Conservation (phyloP, 2,329 filamentous ascomycete species). For the Cryphonectria radicalis region DNA sequence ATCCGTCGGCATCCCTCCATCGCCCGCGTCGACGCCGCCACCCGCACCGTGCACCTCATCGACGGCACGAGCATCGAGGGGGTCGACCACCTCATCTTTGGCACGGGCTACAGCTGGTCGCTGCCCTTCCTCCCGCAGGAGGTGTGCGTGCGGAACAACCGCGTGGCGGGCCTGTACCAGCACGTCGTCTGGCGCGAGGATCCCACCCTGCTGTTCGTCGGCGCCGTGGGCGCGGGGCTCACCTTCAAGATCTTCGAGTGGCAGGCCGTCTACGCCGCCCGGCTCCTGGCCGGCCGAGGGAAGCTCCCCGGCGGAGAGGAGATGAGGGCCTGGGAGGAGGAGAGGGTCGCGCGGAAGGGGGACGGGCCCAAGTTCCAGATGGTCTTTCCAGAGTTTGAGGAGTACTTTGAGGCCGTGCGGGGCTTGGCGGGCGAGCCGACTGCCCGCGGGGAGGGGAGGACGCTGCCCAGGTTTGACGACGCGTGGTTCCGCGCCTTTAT, state of each 20-base stretch:
- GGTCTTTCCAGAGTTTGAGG: conserved; percentile 65
- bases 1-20: conserved; percentile 32
- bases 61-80: conserved; percentile 56
- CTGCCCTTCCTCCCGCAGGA: conserved; percentile 61
- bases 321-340: conserved; percentile 60
- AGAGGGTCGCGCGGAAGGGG: conserved; percentile 56
- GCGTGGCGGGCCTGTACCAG: conserved; percentile 60
- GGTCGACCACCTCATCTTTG: conserved; percentile 68
- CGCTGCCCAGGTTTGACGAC: conserved; percentile 48
- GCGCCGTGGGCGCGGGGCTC: conserved; percentile 59
- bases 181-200: conserved; percentile 61
- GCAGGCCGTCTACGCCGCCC: conserved; percentile 66
- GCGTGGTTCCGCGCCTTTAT: conserved; percentile 57
- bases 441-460: conserved; percentile 47
- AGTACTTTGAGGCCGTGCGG: conserved; percentile 65
- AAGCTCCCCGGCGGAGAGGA: conserved; percentile 52
- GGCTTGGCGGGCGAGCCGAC: conserved; percentile 51
- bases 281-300: conserved; percentile 59
- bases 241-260: conserved; percentile 73
- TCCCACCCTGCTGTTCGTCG: conserved; percentile 60
- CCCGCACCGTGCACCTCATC: conserved; percentile 53
- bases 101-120: conserved; percentile 69
- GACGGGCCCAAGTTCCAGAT: conserved; percentile 62
- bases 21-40: conserved; percentile 30
- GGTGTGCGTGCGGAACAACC: conserved; percentile 57